A percentile compares a stretch with the other conserved stretches of the same genome.
These are phyloP conservation scores for Pseudogymnoascus sp. DNA, from an alignment of 2,329 filamentous ascomycete species.

Conservation along the genomic window DNA sequence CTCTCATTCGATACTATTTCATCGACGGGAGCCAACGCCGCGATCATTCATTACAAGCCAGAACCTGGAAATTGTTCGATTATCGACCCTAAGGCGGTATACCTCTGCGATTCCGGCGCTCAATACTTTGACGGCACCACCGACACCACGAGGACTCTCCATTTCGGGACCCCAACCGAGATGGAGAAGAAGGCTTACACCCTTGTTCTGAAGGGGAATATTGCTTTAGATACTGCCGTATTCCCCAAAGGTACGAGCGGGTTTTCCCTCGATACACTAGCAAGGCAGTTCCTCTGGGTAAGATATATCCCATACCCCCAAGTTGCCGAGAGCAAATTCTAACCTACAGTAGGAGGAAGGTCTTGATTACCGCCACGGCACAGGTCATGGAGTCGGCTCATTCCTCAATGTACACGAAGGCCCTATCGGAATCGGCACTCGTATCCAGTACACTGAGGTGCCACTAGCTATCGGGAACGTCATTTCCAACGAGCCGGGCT, in stretches of 20 bases:
- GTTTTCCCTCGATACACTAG: constrained; percentile 80
- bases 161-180: constrained; percentile 77
- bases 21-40: constrained; percentile 74
- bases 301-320: constrained; percentile 19
- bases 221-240: constrained; percentile 74
- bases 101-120: constrained; percentile 95
- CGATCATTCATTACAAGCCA: constrained; percentile 92
- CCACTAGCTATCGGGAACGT: constrained; percentile 87
- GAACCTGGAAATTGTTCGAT: constrained; percentile 72
- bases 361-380: constrained; percentile 91
- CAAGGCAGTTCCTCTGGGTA: constrained; percentile 88
- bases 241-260: constrained; percentile 95
- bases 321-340: constrained; percentile 1
- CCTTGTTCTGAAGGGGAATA: constrained; percentile 87
- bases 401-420: constrained; percentile 97
- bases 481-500: constrained; percentile 91
- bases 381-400: constrained; percentile 90
- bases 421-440: constrained; percentile 89
- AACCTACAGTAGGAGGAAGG: constrained; percentile 50
- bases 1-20: constrained; percentile 95
- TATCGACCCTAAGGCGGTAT: constrained; percentile 79
- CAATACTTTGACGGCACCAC: constrained; percentile 95
- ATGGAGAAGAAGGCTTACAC: constrained; percentile 88
- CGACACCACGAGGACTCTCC: constrained; percentile 86
- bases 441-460: constrained; percentile 86